Conservation (phyloP, 768 basidiomycete genomes). For the Agaricus subrufescens region DNA sequence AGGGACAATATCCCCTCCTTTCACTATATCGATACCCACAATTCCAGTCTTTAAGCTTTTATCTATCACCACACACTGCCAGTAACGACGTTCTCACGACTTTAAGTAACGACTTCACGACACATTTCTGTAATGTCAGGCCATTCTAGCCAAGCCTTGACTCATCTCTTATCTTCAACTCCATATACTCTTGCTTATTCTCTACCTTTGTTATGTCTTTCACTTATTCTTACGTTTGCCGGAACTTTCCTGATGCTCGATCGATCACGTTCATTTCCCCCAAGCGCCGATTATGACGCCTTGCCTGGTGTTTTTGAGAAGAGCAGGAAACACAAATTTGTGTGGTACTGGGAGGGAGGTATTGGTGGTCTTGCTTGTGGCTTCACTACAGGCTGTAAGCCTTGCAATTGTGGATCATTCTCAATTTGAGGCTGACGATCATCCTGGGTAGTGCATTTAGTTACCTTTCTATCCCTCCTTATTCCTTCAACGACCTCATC, state of each 20-base stretch:
- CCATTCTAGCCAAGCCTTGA: constrained; percentile 19
- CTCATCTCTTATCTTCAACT: constrained; percentile 41
- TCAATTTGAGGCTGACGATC: constrained; percentile 5
- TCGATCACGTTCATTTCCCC: constrained; percentile 58
- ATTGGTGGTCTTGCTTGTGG: constrained; percentile 57
- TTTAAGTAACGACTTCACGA: constrained; percentile 7
- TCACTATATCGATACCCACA: background rate
- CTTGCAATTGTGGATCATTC: background rate
- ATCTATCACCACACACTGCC: background rate
- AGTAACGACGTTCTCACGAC: no score
- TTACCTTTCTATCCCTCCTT: constrained; percentile 56
- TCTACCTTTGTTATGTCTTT: constrained; percentile 56
- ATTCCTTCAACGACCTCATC: constrained; percentile 47
- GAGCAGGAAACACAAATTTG: constrained; percentile 23
- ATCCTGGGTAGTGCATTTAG: constrained; percentile 41
- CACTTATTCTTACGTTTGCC: constrained; percentile 54
- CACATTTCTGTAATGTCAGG: background rate
- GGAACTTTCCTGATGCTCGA: constrained; percentile 72
- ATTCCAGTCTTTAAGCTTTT: background rate
- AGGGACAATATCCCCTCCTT: constrained; percentile 4
- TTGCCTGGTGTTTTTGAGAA: constrained; percentile 27
- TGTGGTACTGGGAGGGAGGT: constrained; percentile 52
- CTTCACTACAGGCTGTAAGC: constrained; percentile 55
- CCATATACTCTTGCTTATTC: constrained; percentile 52
- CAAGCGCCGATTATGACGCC: constrained; percentile 27